A percentile compares a stretch with the other conserved stretches of the same genome.
Conservation (phyloP, 306 rosid genomes). For the Castanospermum australe region DNA sequence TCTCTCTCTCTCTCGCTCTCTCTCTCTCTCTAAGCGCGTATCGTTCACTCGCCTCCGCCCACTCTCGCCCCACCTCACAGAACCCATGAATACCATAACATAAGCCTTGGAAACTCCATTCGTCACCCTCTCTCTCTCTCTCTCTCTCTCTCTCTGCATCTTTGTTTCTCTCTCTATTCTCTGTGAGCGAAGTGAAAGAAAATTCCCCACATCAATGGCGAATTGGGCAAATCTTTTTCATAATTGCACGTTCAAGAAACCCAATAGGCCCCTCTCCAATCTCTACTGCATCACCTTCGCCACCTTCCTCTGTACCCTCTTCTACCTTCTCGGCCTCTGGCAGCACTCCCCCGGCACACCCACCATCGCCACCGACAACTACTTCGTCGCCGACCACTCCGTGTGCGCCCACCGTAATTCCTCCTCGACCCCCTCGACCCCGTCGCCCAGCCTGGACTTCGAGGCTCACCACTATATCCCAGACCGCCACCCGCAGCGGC, state of each 20-base stretch:
- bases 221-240: not conserved
- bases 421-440: not conserved
- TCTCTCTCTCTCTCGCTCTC: not conserved
- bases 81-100: not conserved
- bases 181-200: not conserved
- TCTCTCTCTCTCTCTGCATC: not conserved
- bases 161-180: too few relatives aligned
- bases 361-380: not conserved
- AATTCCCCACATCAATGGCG: constrained; percentile 41
- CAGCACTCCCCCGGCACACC: constrained; percentile 39
- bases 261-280: constrained; percentile 33
- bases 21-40: too few relatives aligned
- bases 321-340: constrained; percentile 69
- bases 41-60: too few relatives aligned
- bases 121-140: not conserved
- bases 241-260: constrained; percentile 23
- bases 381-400: not conserved
- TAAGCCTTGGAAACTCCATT: not conserved
- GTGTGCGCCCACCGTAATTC: not conserved
- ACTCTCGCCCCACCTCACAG: not conserved
- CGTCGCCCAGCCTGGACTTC: constrained; percentile 50
- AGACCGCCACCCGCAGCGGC: not conserved
- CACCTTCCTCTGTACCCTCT: constrained; percentile 58
- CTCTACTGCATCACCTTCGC: constrained; percentile 42
- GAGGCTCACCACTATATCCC: constrained; percentile 45